Evolutionary conservation across 1,139 yeast genomes (phyloP).

Genomic region (Kodamaea plutei): DNA sequence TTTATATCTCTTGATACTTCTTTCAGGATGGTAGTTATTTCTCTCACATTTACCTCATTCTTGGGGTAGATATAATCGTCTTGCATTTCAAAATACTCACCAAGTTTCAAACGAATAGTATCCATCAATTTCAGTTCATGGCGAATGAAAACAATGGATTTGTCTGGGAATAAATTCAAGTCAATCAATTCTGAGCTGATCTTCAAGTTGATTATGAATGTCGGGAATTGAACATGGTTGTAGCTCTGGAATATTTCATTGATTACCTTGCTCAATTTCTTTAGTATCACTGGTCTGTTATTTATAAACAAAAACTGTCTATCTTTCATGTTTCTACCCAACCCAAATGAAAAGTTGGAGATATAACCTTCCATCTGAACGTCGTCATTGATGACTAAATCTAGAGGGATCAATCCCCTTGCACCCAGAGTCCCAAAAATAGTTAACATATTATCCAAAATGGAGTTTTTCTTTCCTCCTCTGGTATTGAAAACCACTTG

Average conservation of each 20-base stretch:
- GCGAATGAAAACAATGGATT: slow-evolving; percentile 66
- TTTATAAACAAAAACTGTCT: slow-evolving; percentile 75
- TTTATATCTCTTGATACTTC: too few relatives aligned
- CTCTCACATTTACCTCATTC: slow-evolving; percentile 11
- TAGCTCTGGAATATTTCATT: slow-evolving; percentile 71
- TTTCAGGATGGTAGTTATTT: too few relatives aligned
- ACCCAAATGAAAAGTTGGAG: slow-evolving; percentile 75
- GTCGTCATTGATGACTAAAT: slow-evolving; percentile 20
- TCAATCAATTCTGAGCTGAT: slow-evolving; percentile 58
- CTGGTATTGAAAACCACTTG: slow-evolving; percentile 47
- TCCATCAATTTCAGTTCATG: slow-evolving; percentile 59
- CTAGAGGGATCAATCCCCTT: slow-evolving; percentile 51
- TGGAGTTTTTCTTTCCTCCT: slow-evolving; percentile 34
- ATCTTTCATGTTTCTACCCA: slow-evolving; percentile 60
- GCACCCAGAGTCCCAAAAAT: slow-evolving; percentile 68
- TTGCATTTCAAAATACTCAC: slow-evolving; percentile 40
- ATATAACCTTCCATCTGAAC: slow-evolving; percentile 54
- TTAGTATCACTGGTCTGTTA: slow-evolving; percentile 65
- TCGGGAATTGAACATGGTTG: slow-evolving; percentile 73
- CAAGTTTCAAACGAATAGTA: slow-evolving; percentile 39
- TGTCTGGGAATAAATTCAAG: slow-evolving; percentile 89
- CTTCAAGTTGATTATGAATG: slow-evolving; percentile 57
- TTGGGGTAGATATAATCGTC: slow-evolving; percentile 39
- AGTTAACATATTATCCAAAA: slow-evolving; percentile 53
- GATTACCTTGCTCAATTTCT: slow-evolving; percentile 52